Conservation (phyloP, 202 grass and related monocot genomes). For the Carex sylvatica region DNA sequence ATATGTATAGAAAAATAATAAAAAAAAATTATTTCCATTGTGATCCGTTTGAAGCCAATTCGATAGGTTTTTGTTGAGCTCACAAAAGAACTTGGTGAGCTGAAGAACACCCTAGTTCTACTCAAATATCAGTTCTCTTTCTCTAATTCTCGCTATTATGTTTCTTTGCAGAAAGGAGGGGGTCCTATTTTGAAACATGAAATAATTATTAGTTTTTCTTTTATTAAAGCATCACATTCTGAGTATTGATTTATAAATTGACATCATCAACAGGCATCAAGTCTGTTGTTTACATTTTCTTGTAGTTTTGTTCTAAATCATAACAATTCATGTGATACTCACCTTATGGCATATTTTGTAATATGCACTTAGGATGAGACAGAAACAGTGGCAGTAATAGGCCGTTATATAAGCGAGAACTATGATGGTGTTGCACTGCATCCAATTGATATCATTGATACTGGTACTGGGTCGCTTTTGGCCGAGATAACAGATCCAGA, state of each 20-base stretch:
- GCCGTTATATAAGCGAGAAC: conserved; percentile 94
- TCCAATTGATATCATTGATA: conserved; percentile 96
- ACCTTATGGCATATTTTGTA: conserved; percentile 6
- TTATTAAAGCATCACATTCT: background rate
- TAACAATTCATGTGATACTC: background rate
- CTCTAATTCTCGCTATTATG: background rate
- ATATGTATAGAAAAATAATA: no score
- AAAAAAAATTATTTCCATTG: no score
- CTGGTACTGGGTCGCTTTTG: conserved; percentile 68
- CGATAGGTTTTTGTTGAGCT: no score
- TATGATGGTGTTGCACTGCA: conserved; percentile 81
- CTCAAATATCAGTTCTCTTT: background rate
- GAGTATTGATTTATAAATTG: conserved; percentile 4
- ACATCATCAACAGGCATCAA: background rate
- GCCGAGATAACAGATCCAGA: conserved; percentile 80
- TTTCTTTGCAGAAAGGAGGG: background rate
- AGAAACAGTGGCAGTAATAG: conserved; percentile 78
- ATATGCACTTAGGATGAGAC: conserved; percentile 57
- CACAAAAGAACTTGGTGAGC: no score
- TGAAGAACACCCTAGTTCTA: no score
- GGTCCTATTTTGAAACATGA: background rate
- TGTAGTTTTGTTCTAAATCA: background rate
- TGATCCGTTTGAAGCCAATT: no score
- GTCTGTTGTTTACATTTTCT: background rate
- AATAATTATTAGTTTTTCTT: background rate